Evolutionary conservation across 768 basidiomycete species (phyloP).

Genomic region (Phlebiopsis gigantea): DNA sequence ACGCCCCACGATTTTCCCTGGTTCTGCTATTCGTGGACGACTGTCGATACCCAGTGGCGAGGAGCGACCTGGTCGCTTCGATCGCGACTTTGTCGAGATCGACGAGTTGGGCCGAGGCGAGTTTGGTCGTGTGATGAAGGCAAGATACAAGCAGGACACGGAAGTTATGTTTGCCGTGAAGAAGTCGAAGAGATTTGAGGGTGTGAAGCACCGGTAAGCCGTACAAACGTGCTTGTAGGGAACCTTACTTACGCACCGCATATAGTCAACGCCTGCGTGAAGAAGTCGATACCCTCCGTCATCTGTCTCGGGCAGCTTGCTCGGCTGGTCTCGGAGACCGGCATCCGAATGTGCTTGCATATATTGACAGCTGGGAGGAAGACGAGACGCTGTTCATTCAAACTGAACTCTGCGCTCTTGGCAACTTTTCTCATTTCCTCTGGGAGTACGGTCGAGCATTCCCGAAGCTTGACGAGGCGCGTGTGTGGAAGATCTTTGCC

Average conservation of each 20-base stretch:
- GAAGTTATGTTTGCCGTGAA: conserved; percentile 77
- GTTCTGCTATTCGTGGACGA: conserved; percentile 15
- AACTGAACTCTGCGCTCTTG: conserved; percentile 91
- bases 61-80: conserved; percentile 62
- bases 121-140: conserved; percentile 91
- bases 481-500: conserved; percentile 93
- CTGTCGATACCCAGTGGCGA: conserved; percentile 30
- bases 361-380: conserved; percentile 96
- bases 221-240: not conserved
- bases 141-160: conserved; percentile 57
- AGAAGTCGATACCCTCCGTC: conserved; percentile 88
- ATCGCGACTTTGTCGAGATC: conserved; percentile 73
- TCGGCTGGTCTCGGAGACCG: conserved; percentile 16
- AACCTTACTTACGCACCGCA: not conserved
- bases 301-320: conserved; percentile 45
- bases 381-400: conserved; percentile 83
- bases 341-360: conserved; percentile 82
- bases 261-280: conserved; percentile 79
- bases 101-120: conserved; percentile 86
- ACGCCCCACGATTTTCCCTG: conserved; percentile 7
- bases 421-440: conserved; percentile 87
- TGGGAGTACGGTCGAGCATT: conserved; percentile 85
- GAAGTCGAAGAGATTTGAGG: conserved; percentile 90
- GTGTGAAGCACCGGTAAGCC: conserved; percentile 80
- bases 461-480: conserved; percentile 82